Percentiles rank a stretch among this genome's conserved stretches.
These are phyloP conservation scores for Gonapodya prolifera DNA, from an alignment of 192 early-diverging fungal species.

Conservation along the genomic window DNA sequence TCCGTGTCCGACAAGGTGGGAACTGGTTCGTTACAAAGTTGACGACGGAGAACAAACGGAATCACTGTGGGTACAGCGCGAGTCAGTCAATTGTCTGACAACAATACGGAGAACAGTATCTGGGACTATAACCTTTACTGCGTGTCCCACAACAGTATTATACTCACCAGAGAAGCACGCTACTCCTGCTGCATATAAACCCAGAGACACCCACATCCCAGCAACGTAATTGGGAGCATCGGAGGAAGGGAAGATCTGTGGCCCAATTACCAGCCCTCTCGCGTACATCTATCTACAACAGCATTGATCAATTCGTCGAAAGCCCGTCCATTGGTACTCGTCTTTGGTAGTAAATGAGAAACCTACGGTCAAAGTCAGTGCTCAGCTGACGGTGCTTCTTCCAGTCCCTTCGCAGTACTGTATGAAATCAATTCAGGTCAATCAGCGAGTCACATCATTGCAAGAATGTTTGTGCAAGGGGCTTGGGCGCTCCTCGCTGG, in stretches of 20 bases:
- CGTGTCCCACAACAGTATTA: too few species aligned
- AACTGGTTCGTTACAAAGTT: background rate
- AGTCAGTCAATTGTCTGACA: too few species aligned
- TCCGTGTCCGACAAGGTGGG: background rate
- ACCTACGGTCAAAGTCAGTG: background rate
- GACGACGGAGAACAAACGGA: slow-evolving; percentile 1
- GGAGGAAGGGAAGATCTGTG: background rate
- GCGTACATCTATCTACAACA: background rate
- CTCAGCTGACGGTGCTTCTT: background rate
- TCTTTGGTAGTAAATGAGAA: background rate
- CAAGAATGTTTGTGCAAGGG: too few species aligned
- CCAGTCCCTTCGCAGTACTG: background rate
- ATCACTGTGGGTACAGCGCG: too few species aligned
- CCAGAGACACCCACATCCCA: background rate
- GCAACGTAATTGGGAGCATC: background rate
- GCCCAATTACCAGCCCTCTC: background rate
- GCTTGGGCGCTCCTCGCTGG: too few species aligned
- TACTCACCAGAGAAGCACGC: slow-evolving; percentile 1
- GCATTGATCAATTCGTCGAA: too few species aligned
- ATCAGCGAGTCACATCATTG: too few species aligned
- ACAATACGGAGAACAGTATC: too few species aligned
- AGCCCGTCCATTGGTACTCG: background rate
- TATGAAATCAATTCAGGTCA: too few species aligned
- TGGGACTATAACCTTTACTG: too few species aligned
- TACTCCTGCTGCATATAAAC: background rate